phyloP scores from a whole-genome alignment of 2,329 filamentous ascomycete species.

The Cladorrhinum sp. region DNA sequence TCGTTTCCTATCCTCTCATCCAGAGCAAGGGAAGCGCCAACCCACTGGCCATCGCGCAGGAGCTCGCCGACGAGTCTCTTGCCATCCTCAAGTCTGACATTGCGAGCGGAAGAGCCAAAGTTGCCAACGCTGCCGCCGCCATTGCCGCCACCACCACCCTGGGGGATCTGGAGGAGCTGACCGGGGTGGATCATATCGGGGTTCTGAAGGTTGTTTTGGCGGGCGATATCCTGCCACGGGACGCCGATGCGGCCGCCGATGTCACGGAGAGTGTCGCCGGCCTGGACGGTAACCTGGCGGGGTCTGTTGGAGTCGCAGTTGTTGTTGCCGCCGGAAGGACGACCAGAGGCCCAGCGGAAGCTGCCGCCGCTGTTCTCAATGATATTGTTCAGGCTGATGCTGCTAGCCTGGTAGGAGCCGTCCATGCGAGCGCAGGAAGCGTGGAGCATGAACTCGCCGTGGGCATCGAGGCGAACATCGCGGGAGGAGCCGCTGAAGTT shows the following conservation, averaged over 20 bases:
- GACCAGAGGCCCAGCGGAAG: slow-evolving; percentile 36
- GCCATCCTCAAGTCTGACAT: slow-evolving; percentile 38
- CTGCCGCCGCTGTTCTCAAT: slow-evolving; percentile 37
- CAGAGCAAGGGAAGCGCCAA: slow-evolving; percentile 31
- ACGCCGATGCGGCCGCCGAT: slow-evolving; percentile 35
- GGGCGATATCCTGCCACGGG: slow-evolving; percentile 39
- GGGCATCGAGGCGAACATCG: slow-evolving; percentile 35
- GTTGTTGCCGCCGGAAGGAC: slow-evolving; percentile 21
- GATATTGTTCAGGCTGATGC: slow-evolving; percentile 36
- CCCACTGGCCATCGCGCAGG: slow-evolving; percentile 32
- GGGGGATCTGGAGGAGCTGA: slow-evolving; percentile 38
- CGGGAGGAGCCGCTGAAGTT: slow-evolving; percentile 36
- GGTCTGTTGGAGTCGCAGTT: slow-evolving; percentile 3
- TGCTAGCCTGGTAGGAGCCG: slow-evolving; percentile 34
- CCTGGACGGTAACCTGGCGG: slow-evolving; percentile 37
- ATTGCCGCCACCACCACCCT: slow-evolving; percentile 25
- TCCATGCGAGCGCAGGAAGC: slow-evolving; percentile 35
- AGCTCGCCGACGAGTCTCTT: slow-evolving; percentile 36
- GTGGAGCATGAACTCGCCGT: slow-evolving; percentile 33
- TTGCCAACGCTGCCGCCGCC: slow-evolving; percentile 25
- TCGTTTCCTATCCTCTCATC: slow-evolving; percentile 37
- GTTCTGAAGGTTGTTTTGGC: slow-evolving; percentile 39
- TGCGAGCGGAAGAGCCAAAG: slow-evolving; percentile 35
- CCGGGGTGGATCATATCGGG: slow-evolving; percentile 43
- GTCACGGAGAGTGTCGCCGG: slow-evolving; percentile 40